These are phyloP conservation scores for Crucihimalaya himalaica DNA, from an alignment of 345 rosid species.

Conservation along the genomic window DNA sequence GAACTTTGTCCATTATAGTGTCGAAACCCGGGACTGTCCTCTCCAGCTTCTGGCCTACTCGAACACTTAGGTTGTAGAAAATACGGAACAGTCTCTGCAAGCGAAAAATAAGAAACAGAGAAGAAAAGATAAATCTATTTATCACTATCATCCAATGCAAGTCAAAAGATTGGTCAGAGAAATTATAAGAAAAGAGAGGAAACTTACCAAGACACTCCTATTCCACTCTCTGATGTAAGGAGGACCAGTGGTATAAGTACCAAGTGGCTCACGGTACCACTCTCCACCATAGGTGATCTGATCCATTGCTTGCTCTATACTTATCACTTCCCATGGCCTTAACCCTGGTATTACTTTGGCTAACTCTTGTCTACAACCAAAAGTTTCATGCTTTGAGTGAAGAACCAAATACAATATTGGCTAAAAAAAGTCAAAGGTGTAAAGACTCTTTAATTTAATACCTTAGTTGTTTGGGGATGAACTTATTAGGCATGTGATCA, in stretches of 20 bases:
- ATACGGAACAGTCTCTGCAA: conserved; percentile 52
- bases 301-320: conserved; percentile 95
- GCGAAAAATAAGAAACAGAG: neutral
- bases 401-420: conserved; percentile 1
- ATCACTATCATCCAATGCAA: neutral
- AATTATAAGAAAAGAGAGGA: conserved; percentile 5
- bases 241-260: conserved; percentile 72
- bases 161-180: neutral
- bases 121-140: neutral
- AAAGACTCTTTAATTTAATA: conserved; percentile 24
- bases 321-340: conserved; percentile 98
- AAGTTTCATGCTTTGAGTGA: conserved; percentile 1
- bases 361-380: conserved; percentile 53
- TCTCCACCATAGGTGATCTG: conserved; percentile 76
- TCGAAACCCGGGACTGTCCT: conserved; percentile 61
- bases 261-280: conserved; percentile 92
- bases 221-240: conserved; percentile 77
- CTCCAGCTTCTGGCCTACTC: conserved; percentile 44
- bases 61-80: conserved; percentile 49
- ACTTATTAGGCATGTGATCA: conserved; percentile 96
- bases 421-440: neutral
- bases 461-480: conserved; percentile 85
- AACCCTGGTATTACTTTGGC: conserved; percentile 75
- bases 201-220: conserved; percentile 54
- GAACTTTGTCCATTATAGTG: conserved; percentile 55